phyloP scores from a whole-genome alignment of 176 grass and related monocot species.

The Secale cereale region DNA sequence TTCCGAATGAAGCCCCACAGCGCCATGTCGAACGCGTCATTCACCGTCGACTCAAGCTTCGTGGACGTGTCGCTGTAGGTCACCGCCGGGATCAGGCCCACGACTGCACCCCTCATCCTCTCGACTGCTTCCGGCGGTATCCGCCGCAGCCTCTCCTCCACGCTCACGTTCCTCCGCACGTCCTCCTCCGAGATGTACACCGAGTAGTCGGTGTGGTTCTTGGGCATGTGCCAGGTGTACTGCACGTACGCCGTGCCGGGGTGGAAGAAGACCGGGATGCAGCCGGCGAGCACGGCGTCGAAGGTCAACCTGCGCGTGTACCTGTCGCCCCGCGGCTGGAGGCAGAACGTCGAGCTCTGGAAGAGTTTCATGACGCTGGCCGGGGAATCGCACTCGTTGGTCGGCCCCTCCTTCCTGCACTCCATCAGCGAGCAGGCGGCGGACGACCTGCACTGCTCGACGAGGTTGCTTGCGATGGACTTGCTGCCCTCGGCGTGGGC shows the following conservation, averaged over 20 bases:
- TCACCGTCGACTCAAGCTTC: slow-evolving; percentile 46
- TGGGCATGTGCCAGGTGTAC: slow-evolving; percentile 70
- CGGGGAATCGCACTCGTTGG: slow-evolving; percentile 47
- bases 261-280: slow-evolving; percentile 82
- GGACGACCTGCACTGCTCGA: slow-evolving; percentile 58
- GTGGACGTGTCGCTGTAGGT: slow-evolving; percentile 51
- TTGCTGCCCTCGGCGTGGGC: slow-evolving; percentile 27
- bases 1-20: slow-evolving; percentile 45
- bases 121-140: slow-evolving; percentile 28
- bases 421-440: slow-evolving; percentile 48
- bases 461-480: slow-evolving; percentile 53
- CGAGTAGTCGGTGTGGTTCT: slow-evolving; percentile 55
- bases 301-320: slow-evolving; percentile 51
- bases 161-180: slow-evolving; percentile 41
- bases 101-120: slow-evolving; percentile 52
- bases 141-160: slow-evolving; percentile 52
- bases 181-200: slow-evolving; percentile 61
- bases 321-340: slow-evolving; percentile 54
- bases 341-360: slow-evolving; percentile 77
- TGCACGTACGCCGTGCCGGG: slow-evolving; percentile 72
- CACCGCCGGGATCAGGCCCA: slow-evolving; percentile 51
- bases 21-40: slow-evolving; percentile 76
- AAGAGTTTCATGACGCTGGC: slow-evolving; percentile 53
- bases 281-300: slow-evolving; percentile 71
- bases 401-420: slow-evolving; percentile 28